phyloP scores from a whole-genome alignment of 495 filamentous ascomycete genomes.

The Tuber magnatum region DNA sequence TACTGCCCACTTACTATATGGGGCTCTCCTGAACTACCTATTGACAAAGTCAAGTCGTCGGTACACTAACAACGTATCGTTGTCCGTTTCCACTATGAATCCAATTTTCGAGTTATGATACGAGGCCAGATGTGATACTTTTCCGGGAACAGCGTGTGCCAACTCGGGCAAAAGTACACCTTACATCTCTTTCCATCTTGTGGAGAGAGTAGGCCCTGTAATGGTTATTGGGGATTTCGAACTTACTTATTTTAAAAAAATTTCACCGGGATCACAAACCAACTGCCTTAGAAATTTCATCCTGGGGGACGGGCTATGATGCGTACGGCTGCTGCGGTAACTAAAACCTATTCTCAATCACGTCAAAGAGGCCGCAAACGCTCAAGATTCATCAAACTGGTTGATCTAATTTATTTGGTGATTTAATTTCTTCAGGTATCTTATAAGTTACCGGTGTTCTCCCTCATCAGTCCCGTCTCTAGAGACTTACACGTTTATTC shows the following conservation, averaged over 20 bases:
- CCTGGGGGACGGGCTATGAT: not conserved
- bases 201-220: not conserved
- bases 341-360: not conserved
- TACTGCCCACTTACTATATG: not conserved
- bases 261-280: not conserved
- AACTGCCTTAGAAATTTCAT: not conserved
- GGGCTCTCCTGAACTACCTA: not conserved
- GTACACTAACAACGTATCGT: not conserved
- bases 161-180: not conserved
- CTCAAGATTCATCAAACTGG: not conserved
- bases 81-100: not conserved
- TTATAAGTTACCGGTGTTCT: not conserved
- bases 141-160: not conserved
- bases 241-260: too few relatives aligned
- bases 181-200: not conserved
- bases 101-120: not conserved
- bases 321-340: not conserved
- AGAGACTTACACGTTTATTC: not conserved
- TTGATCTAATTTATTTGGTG: not conserved
- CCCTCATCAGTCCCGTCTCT: not conserved
- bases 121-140: not conserved
- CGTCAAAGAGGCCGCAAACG: not conserved
- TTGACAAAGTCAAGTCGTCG: not conserved
- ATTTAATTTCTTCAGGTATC: not conserved
- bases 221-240: not conserved